Conservation (phyloP, 2,329 filamentous ascomycete genomes). For the Didymella glomerata region DNA sequence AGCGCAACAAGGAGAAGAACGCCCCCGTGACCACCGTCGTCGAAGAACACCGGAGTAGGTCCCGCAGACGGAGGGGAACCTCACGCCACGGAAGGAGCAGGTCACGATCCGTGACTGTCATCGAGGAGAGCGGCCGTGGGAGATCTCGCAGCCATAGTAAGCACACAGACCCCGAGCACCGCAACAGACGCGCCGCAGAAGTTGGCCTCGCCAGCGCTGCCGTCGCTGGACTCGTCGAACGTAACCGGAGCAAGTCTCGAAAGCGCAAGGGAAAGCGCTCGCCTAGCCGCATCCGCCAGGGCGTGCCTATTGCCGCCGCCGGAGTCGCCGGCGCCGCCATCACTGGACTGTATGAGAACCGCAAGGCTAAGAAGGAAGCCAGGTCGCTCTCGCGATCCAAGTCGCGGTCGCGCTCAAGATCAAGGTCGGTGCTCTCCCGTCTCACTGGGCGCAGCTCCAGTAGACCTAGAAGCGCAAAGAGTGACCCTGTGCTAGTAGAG, state of each 20-base stretch:
- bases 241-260: constrained; percentile 66
- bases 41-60: constrained; percentile 59
- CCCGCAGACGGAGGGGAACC: constrained; percentile 51
- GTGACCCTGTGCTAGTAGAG: constrained; percentile 66
- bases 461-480: constrained; percentile 54
- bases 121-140: constrained; percentile 31
- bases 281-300: constrained; percentile 63
- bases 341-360: constrained; percentile 69
- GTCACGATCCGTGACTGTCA: constrained; percentile 50
- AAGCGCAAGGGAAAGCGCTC: constrained; percentile 62
- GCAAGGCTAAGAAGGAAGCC: constrained; percentile 66
- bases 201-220: constrained; percentile 70
- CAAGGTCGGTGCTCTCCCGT: constrained; percentile 57
- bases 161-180: constrained; percentile 58
- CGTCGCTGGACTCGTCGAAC: constrained; percentile 67
- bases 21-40: constrained; percentile 52
- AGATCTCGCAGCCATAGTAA: constrained; percentile 56
- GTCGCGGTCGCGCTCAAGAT: constrained; percentile 54
- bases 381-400: constrained; percentile 56
- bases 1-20: constrained; percentile 59
- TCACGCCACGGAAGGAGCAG: constrained; percentile 31
- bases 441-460: constrained; percentile 42
- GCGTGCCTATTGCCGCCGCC: constrained; percentile 67
- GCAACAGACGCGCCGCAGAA: constrained; percentile 67
- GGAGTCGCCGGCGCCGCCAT: constrained; percentile 68